Evolutionary conservation across 2,329 filamentous ascomycete genomes (phyloP).

Genomic region (Calonectria hawksworthii): DNA sequence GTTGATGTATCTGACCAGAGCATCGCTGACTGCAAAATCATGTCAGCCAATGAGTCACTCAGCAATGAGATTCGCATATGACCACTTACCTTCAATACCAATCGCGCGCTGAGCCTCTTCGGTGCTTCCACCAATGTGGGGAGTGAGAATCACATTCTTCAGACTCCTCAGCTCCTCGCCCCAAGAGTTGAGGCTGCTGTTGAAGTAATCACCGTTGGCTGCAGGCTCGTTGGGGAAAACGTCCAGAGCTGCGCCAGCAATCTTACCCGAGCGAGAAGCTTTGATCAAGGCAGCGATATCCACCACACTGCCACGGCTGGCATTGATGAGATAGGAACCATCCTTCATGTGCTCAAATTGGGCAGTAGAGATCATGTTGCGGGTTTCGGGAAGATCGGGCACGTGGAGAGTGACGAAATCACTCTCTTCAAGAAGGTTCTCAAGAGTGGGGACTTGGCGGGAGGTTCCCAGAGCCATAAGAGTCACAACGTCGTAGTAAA

Average conservation of each 20-base stretch:
- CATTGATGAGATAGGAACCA: slow-evolving; percentile 95
- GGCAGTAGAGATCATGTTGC: slow-evolving; percentile 86
- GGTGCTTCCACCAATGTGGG: slow-evolving; percentile 97
- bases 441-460: slow-evolving; percentile 83
- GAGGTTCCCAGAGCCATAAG: slow-evolving; percentile 95
- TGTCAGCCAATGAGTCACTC: slow-evolving; percentile 23
- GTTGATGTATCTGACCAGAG: slow-evolving; percentile 94
- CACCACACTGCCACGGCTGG: slow-evolving; percentile 92
- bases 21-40: slow-evolving; percentile 75
- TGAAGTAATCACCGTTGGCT: slow-evolving; percentile 96
- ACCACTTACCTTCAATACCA: slow-evolving; percentile 79
- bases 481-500: slow-evolving; percentile 96
- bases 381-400: slow-evolving; percentile 92
- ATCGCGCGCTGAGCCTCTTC: slow-evolving; percentile 98
- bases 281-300: slow-evolving; percentile 94
- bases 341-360: slow-evolving; percentile 92
- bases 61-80: not conserved
- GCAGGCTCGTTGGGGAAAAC: slow-evolving; percentile 96
- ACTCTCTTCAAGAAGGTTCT: slow-evolving; percentile 81
- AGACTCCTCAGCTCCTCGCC: slow-evolving; percentile 85
- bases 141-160: slow-evolving; percentile 94
- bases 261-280: slow-evolving; percentile 85
- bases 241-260: slow-evolving; percentile 95
- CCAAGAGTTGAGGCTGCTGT: slow-evolving; percentile 85
- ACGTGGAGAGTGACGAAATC: slow-evolving; percentile 98